phyloP scores from a whole-genome alignment of 2,329 filamentous ascomycete genomes.

The Ophiobolus disseminans region DNA sequence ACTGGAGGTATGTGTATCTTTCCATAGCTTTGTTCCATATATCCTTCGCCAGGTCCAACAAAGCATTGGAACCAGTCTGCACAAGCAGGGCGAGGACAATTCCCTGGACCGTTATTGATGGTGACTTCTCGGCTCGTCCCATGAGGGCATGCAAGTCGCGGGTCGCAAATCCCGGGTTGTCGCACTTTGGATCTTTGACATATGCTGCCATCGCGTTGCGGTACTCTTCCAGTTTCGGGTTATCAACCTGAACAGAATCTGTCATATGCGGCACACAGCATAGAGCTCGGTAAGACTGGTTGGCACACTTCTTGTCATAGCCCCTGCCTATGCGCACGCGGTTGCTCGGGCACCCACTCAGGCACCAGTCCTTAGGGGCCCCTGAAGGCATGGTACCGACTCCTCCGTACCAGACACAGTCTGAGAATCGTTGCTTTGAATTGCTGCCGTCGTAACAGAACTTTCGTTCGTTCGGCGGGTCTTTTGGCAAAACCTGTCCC shows the following conservation, averaged over 20 bases:
- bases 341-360: constrained; percentile 9
- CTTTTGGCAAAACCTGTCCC: constrained; percentile 5
- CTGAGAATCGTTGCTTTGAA: constrained; percentile 5
- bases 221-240: constrained; percentile 11
- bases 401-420: constrained; percentile 10
- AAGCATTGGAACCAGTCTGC: neutral
- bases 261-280: constrained; percentile 12
- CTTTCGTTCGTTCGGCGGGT: constrained; percentile 7
- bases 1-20: constrained; percentile 2
- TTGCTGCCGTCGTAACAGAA: constrained; percentile 10
- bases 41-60: constrained; percentile 1
- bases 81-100: constrained; percentile 2
- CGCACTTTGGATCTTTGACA: constrained; percentile 7
- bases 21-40: constrained; percentile 7
- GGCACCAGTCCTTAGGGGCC: constrained; percentile 8
- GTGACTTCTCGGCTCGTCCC: constrained; percentile 4
- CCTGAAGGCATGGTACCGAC: constrained; percentile 5
- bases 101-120: neutral
- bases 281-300: constrained; percentile 3
- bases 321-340: constrained; percentile 8
- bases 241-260: constrained; percentile 7
- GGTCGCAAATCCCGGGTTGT: constrained; percentile 1
- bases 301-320: constrained; percentile 8
- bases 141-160: neutral
- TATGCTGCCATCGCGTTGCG: constrained; percentile 6